phyloP scores from a whole-genome alignment of 257 asterid species.

The Vinca minor region DNA sequence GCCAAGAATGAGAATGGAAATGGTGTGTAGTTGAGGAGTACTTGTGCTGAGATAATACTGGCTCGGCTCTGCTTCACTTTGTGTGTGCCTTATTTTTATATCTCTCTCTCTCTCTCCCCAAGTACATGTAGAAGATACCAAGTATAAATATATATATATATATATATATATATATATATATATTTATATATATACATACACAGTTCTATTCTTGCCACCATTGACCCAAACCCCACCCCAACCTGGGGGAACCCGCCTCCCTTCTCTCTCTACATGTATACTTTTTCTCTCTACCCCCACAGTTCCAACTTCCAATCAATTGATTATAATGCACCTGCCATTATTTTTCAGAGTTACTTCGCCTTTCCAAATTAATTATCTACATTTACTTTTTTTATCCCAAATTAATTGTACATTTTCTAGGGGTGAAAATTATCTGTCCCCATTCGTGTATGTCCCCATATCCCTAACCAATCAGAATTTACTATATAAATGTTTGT shows the following conservation, averaged over 20 bases:
- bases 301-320: constrained; percentile 19
- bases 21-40: constrained; percentile 13
- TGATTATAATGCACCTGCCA: constrained; percentile 26
- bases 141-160: no score
- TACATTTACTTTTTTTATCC: no score
- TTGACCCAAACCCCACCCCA: no score
- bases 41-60: constrained; percentile 14
- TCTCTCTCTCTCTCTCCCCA: constrained; percentile 5
- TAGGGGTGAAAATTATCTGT: no score
- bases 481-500: no score
- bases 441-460: no score
- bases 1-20: constrained; percentile 21
- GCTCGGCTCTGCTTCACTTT: constrained; percentile 19
- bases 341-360: constrained; percentile 25
- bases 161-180: no score
- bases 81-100: constrained; percentile 1
- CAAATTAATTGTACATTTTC: no score
- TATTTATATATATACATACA: constrained; percentile 1
- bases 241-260: no score
- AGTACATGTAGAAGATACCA: not conserved
- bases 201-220: not conserved
- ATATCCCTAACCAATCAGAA: no score
- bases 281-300: not conserved
- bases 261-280: not conserved
- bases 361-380: no score